Evolutionary conservation across 2,329 filamentous ascomycete genomes (phyloP).

Genomic region (Xylaria hypoxylon): DNA sequence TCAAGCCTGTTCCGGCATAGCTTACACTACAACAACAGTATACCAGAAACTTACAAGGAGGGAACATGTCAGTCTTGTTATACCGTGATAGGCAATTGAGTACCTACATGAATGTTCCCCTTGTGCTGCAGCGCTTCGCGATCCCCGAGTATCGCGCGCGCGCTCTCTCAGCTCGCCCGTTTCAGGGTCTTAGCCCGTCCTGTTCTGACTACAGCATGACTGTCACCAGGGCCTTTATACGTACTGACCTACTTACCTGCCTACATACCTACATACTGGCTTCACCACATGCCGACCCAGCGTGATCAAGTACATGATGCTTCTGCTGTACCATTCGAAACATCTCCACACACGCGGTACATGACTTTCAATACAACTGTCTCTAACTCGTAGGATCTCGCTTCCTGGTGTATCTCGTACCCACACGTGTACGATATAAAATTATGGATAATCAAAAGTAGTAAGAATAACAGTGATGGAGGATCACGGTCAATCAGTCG

Average conservation of each 20-base stretch:
- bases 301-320: conserved; percentile 29
- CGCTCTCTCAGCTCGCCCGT: conserved; percentile 30
- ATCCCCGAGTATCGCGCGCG: conserved; percentile 20
- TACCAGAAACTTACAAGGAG: conserved; percentile 23
- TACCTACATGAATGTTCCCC: conserved; percentile 17
- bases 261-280: conserved; percentile 14
- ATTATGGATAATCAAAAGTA: not conserved
- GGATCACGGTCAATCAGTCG: no score
- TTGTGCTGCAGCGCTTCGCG: conserved; percentile 31
- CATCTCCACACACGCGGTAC: conserved; percentile 31
- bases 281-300: conserved; percentile 30
- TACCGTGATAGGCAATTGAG: conserved; percentile 33
- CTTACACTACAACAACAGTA: no score
- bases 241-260: conserved; percentile 5
- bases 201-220: not conserved
- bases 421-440: conserved; percentile 8
- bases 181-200: conserved; percentile 30
- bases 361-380: conserved; percentile 25
- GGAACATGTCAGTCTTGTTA: conserved; percentile 17
- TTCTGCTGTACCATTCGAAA: conserved; percentile 32
- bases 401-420: conserved; percentile 17
- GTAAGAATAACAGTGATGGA: no score
- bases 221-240: not conserved
- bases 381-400: conserved; percentile 30
- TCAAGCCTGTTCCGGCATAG: conserved; percentile 25